Evolutionary conservation across 495 filamentous ascomycete species (phyloP).

Genomic region (Hypoxylon perforatum): DNA sequence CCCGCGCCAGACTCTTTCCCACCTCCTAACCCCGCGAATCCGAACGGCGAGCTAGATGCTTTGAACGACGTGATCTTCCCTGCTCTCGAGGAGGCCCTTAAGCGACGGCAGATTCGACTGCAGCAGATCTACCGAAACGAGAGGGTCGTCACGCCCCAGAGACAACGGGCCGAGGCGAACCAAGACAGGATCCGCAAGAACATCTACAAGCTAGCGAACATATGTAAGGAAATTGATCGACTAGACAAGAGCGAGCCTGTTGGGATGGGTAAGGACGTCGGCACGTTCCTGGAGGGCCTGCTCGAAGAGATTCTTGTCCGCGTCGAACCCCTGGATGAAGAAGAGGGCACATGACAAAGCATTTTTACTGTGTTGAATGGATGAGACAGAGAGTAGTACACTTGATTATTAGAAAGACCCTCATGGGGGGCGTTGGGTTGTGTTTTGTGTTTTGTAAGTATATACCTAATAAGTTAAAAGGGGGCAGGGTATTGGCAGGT

Average conservation of each 20-base stretch:
- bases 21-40: slow-evolving; percentile 56
- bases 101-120: slow-evolving; percentile 76
- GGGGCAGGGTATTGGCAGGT: slow-evolving; percentile 1
- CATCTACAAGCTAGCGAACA: slow-evolving; percentile 76
- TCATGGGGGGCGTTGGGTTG: neutral
- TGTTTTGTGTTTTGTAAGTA: slow-evolving; percentile 37
- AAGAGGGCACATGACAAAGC: slow-evolving; percentile 46
- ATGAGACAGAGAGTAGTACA: neutral
- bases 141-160: slow-evolving; percentile 59
- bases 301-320: slow-evolving; percentile 95
- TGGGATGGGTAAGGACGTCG: slow-evolving; percentile 89
- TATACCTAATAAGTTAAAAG: slow-evolving; percentile 30
- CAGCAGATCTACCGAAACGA: slow-evolving; percentile 62
- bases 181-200: slow-evolving; percentile 85
- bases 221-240: slow-evolving; percentile 88
- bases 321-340: slow-evolving; percentile 85
- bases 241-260: slow-evolving; percentile 85
- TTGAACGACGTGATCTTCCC: slow-evolving; percentile 88
- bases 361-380: slow-evolving; percentile 21
- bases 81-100: slow-evolving; percentile 87
- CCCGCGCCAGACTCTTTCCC: slow-evolving; percentile 52
- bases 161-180: slow-evolving; percentile 73
- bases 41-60: slow-evolving; percentile 66
- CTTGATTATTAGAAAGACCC: slow-evolving; percentile 2
- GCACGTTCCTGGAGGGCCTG: slow-evolving; percentile 87